phyloP scores from a whole-genome alignment of 345 rosid species.

The Pistacia integerrima region DNA sequence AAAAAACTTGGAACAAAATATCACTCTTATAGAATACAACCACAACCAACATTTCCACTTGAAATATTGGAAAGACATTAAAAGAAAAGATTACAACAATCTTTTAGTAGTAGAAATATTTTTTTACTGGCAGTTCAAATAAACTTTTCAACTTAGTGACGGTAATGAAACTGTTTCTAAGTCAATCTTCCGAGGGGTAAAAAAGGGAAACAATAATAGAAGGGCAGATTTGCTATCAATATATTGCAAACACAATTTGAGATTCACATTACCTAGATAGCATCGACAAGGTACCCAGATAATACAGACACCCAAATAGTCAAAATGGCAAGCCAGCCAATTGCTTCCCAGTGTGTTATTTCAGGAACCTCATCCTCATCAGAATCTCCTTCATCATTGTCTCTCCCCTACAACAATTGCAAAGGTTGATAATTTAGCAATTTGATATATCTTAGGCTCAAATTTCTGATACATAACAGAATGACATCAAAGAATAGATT shows the following conservation, averaged over 20 bases:
- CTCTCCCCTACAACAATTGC: slow-evolving; percentile 27
- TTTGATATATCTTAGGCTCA: neutral
- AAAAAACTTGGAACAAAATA: too few species aligned
- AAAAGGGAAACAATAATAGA: too few species aligned
- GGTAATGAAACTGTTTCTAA: neutral
- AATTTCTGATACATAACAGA: neutral
- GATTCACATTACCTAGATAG: slow-evolving; percentile 60
- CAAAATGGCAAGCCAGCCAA: slow-evolving; percentile 79
- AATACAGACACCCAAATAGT: slow-evolving; percentile 86
- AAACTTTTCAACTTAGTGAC: neutral
- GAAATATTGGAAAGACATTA: neutral
- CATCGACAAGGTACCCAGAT: slow-evolving; percentile 87
- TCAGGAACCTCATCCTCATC: slow-evolving; percentile 66
- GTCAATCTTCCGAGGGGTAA: neutral
- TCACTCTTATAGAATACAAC: neutral
- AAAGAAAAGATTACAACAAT: neutral
- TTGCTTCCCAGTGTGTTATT: slow-evolving; percentile 74
- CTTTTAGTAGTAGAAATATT: neutral
- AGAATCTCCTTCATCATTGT: slow-evolving; percentile 13
- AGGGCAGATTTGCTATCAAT: neutral
- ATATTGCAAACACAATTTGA: neutral
- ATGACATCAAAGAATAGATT: neutral
- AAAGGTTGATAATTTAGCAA: neutral
- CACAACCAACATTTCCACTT: neutral
- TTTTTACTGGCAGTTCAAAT: neutral